Conservation (phyloP, 768 basidiomycete species). For the Zangia roseola region DNA sequence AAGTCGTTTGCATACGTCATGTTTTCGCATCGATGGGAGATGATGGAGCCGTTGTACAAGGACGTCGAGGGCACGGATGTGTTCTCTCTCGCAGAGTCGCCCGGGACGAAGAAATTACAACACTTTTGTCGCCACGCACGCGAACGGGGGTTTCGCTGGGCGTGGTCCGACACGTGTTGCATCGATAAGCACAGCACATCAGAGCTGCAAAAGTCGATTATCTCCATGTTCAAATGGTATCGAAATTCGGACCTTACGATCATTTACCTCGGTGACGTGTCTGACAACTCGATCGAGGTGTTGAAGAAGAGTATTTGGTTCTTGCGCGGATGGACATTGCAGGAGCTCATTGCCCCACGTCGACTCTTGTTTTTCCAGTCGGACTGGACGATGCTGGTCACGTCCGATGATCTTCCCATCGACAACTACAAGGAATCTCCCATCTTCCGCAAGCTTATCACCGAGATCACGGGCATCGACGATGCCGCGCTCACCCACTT, state of each 20-base stretch:
- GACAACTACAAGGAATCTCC: slow-evolving; percentile 19
- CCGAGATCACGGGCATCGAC: slow-evolving; percentile 19
- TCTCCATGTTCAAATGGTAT: slow-evolving; percentile 33
- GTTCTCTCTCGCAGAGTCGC: slow-evolving; percentile 14
- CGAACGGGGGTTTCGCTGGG: slow-evolving; percentile 22
- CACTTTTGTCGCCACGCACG: slow-evolving; percentile 19
- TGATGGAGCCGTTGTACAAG: slow-evolving; percentile 13
- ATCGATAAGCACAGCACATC: slow-evolving; percentile 29
- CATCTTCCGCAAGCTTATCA: slow-evolving; percentile 11
- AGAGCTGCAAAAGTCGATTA: slow-evolving; percentile 29
- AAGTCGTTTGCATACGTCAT: slow-evolving; percentile 21
- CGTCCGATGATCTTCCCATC: slow-evolving; percentile 11
- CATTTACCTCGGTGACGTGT: slow-evolving; percentile 23
- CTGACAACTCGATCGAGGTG: slow-evolving; percentile 10
- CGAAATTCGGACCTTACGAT: slow-evolving; percentile 24
- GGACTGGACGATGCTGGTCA: slow-evolving; percentile 21
- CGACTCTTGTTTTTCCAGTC: slow-evolving; percentile 21
- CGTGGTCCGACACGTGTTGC: slow-evolving; percentile 30
- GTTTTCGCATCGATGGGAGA: slow-evolving; percentile 27
- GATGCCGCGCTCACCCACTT: slow-evolving; percentile 17
- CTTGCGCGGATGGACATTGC: slow-evolving; percentile 24
- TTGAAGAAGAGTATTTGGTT: slow-evolving; percentile 26
- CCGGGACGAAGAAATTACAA: slow-evolving; percentile 14
- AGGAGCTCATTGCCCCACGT: slow-evolving; percentile 28
- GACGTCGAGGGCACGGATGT: slow-evolving; percentile 16